These are phyloP conservation scores for Citrus reticulata DNA, from an alignment of 345 rosid species.

Conservation along the genomic window DNA sequence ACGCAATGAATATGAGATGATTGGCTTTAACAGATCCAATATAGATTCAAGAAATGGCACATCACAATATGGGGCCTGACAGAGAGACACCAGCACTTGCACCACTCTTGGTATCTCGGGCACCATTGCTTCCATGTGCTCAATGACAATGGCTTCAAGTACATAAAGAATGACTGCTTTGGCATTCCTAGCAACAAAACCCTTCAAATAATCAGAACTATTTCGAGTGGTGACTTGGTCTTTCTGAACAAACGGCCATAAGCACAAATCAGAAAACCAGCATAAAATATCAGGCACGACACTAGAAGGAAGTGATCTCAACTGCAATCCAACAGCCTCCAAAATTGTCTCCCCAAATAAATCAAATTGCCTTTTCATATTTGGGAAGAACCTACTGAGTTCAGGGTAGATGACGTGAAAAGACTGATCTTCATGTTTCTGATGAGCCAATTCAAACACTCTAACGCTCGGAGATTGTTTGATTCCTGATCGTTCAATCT, in stretches of 20 bases:
- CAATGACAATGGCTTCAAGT: constrained; percentile 63
- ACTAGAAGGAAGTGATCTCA: constrained; percentile 56
- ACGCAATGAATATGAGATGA: constrained; percentile 59
- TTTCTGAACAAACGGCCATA: constrained; percentile 48
- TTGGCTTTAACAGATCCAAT: constrained; percentile 57
- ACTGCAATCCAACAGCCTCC: constrained; percentile 78
- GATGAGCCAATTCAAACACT: constrained; percentile 27
- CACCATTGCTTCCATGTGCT: constrained; percentile 82
- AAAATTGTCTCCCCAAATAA: constrained; percentile 66
- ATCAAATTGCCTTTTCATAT: constrained; percentile 61
- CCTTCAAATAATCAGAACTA: constrained; percentile 43
- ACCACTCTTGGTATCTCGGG: constrained; percentile 78
- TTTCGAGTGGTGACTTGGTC: constrained; percentile 23
- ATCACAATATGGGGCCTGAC: constrained; percentile 58
- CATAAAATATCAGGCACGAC: constrained; percentile 68
- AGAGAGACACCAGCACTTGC: constrained; percentile 64
- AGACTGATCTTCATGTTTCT: constrained; percentile 32
- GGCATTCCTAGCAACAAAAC: constrained; percentile 65
- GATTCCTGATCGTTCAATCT: constrained; percentile 21
- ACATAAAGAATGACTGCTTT: constrained; percentile 69
- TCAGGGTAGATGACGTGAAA: constrained; percentile 62
- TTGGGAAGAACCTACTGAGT: constrained; percentile 63
- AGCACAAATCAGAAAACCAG: constrained; percentile 78
- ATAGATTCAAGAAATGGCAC: constrained; percentile 61
- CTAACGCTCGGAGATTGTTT: constrained; percentile 17